phyloP scores from a whole-genome alignment of 371 early-diverging fungal genomes.

The Parasitella parasitica region DNA sequence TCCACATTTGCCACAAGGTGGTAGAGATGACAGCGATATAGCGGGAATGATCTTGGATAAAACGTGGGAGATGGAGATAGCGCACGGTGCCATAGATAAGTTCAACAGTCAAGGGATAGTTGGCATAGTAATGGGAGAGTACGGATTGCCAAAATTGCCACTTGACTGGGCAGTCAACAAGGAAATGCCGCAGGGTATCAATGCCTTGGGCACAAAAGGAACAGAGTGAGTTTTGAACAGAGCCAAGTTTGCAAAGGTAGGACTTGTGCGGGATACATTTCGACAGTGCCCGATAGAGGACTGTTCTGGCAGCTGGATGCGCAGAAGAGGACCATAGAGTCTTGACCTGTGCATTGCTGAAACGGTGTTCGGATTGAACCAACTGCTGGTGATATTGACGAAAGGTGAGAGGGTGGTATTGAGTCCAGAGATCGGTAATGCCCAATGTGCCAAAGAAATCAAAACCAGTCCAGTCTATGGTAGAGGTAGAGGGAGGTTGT shows the following conservation, averaged over 20 bases:
- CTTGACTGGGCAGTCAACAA: not conserved
- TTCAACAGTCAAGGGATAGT: not conserved
- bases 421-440: too few species aligned
- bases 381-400: too few species aligned
- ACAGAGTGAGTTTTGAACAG: not conserved
- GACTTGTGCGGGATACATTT: not conserved
- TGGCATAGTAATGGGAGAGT: not conserved
- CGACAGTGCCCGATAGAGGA: not conserved
- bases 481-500: too few species aligned
- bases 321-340: not conserved
- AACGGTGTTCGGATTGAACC: too few species aligned
- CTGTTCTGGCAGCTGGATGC: not conserved
- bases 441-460: too few species aligned
- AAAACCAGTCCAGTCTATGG: too few species aligned
- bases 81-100: not conserved
- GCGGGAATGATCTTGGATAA: not conserved
- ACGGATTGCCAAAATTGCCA: not conserved
- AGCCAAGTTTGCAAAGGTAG: not conserved
- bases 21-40: too few species aligned
- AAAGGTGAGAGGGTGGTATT: too few species aligned
- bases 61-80: not conserved
- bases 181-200: not conserved
- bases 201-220: not conserved
- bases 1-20: too few species aligned
- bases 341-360: not conserved